Evolutionary conservation across 1,139 yeast genomes (phyloP).

Genomic region (Hansenula lynferdii): DNA sequence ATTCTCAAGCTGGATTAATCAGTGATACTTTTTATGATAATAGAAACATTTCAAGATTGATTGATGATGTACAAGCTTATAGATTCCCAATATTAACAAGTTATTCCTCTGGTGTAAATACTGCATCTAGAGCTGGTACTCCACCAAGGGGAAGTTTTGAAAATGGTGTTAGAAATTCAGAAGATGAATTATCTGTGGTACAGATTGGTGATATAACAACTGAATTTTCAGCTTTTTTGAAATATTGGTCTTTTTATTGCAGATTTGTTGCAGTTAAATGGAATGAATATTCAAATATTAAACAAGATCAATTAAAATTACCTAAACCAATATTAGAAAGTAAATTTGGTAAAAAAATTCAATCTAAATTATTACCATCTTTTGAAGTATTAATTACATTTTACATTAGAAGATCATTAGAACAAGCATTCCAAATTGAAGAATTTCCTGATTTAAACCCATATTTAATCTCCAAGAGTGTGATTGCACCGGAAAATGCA

Average conservation of each 20-base stretch:
- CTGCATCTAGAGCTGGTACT: constrained; percentile 6
- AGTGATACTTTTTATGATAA: constrained; percentile 83
- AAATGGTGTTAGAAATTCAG: constrained; percentile 17
- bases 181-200: constrained; percentile 37
- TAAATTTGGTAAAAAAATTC: constrained; percentile 56
- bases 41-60: constrained; percentile 49
- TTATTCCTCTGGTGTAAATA: constrained; percentile 10
- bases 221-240: constrained; percentile 73
- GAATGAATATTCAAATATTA: constrained; percentile 35
- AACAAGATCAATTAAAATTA: constrained; percentile 25
- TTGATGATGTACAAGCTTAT: constrained; percentile 55
- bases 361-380: constrained; percentile 48
- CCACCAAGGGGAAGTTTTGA: constrained; percentile 24
- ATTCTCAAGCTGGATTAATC: constrained; percentile 83
- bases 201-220: constrained; percentile 53
- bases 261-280: constrained; percentile 69
- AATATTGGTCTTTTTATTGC: constrained; percentile 83
- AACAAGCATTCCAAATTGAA: constrained; percentile 77
- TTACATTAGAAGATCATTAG: constrained; percentile 74
- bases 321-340: constrained; percentile 59
- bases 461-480: constrained; percentile 11
- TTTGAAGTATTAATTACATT: constrained; percentile 61
- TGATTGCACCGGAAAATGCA: constrained; percentile 25
- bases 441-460: constrained; percentile 52
- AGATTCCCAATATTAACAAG: constrained; percentile 45